Conservation (phyloP, 805 yeast species). For the Cyberlindnera amylophila region DNA sequence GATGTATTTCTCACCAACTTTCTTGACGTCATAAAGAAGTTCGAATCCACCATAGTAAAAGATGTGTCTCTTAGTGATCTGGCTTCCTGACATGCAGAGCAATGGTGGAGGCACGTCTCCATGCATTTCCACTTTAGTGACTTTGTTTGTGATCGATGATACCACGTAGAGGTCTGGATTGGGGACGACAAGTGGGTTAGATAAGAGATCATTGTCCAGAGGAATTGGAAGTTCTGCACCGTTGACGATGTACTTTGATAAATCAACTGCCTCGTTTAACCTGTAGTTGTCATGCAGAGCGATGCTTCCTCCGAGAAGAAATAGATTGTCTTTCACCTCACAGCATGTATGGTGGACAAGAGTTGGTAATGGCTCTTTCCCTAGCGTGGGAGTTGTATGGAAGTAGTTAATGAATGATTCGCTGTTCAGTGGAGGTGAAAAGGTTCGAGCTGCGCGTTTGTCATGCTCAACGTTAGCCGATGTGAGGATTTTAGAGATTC, state of each 20-base stretch:
- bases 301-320: conserved; percentile 43
- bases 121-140: conserved; percentile 30
- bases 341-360: conserved; percentile 41
- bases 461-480: not conserved
- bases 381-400: conserved; percentile 33
- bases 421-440: conserved; percentile 4
- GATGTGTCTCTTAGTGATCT: conserved; percentile 52
- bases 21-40: conserved; percentile 27
- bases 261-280: conserved; percentile 27
- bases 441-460: not conserved
- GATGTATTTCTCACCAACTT: conserved; percentile 30
- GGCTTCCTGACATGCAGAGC: conserved; percentile 43
- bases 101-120: conserved; percentile 53
- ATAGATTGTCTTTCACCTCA: conserved; percentile 36
- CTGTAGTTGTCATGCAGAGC: conserved; percentile 17
- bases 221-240: conserved; percentile 46
- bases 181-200: conserved; percentile 39
- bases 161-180: conserved; percentile 35
- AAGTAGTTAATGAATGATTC: conserved; percentile 21
- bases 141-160: conserved; percentile 37
- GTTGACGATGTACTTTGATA: conserved; percentile 35
- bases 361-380: conserved; percentile 39
- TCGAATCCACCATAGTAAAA: conserved; percentile 72
- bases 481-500: too few species aligned
- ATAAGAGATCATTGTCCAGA: conserved; percentile 36